Evolutionary conservation across 2,329 filamentous ascomycete species (phyloP), one percentile per base, ranked within the genome.

Genomic region (Fusarium graminum): DNA sequence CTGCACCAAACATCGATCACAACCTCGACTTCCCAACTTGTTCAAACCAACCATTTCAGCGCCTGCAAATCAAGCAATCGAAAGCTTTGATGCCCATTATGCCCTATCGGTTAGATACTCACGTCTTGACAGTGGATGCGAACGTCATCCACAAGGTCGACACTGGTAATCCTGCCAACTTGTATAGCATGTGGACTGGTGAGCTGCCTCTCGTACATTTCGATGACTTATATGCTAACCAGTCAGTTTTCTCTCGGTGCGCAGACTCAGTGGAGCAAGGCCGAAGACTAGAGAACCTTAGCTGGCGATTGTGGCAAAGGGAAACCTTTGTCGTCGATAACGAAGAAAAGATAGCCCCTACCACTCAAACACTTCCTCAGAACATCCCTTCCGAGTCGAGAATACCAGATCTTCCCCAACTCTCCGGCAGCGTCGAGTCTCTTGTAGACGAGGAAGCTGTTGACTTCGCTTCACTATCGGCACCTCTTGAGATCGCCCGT

Each of bases 151-250:
- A 95, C 83, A 93, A 96, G 78, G 93, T 98, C 74, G 94, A 98
- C 80, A 97, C 94, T 2, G 87, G 90, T 70, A 97, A 97, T 78
- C 90, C 92, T 28, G 92, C 97, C 80, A 96, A 94, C 76, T 88
- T 98, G 50, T 96, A 95, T 81, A 94, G 92, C 83, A 96, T 98
- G 88, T 97, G 94, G 93, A 94, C 93, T 78, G 92, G 93, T 97
- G 81, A 86, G 92, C 85, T 25, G n/a, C 55, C 36, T 50, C 46
- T 36, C 29, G 11, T 11, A 26, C 14, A 14, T 43, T 41, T 26
- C 11, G 16, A 36, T 51, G 52, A 22, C 41, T 43, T 39, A 47
- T 60, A 70, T 64, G 69, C 78, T 81, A 71, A 82, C 76, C 57
- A 61, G 30, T 19, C 75, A 95, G 93, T 98, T 62, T 97, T 98